Percentiles rank a stretch among this genome's conserved stretches.
These are phyloP conservation scores for Aspergillus novoparasiticus DNA, from an alignment of 2,329 filamentous ascomycete genomes.

Conservation along the genomic window DNA sequence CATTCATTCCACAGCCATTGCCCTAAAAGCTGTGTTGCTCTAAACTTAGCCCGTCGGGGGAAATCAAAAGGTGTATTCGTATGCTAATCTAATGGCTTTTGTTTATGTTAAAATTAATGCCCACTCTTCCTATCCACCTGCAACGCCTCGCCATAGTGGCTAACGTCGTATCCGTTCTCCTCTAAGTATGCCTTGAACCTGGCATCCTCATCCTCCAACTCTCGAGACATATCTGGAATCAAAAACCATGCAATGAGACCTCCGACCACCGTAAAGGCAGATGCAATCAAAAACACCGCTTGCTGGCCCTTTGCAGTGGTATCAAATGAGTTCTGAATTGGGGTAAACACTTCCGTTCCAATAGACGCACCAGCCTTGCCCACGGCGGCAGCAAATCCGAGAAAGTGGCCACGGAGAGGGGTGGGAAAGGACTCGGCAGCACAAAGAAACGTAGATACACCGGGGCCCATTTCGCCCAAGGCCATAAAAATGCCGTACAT, in stretches of 20 bases:
- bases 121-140: constrained; percentile 9
- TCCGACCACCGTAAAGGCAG: constrained; percentile 52
- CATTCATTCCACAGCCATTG: not conserved
- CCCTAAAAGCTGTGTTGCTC: not conserved
- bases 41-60: too few relatives aligned
- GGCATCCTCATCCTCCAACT: constrained; percentile 49
- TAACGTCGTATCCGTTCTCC: constrained; percentile 45
- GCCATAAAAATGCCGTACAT: constrained; percentile 55
- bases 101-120: constrained; percentile 5
- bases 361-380: constrained; percentile 56
- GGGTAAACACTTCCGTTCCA: constrained; percentile 55
- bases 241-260: constrained; percentile 49
- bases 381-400: constrained; percentile 51
- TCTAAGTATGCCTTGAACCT: constrained; percentile 49
- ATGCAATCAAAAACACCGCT: constrained; percentile 54
- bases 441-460: constrained; percentile 42
- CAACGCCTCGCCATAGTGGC: constrained; percentile 12
- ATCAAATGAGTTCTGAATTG: constrained; percentile 51
- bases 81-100: not conserved
- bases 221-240: constrained; percentile 48
- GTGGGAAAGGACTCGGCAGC: constrained; percentile 55
- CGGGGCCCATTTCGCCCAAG: constrained; percentile 55
- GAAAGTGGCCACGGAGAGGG: constrained; percentile 52
- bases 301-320: constrained; percentile 51
- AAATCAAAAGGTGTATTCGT: not conserved